Percentiles rank a stretch among this genome's conserved stretches.
Evolutionary conservation across 192 early-diverging fungal genomes (phyloP).

Genomic region (Backusella luteola): DNA sequence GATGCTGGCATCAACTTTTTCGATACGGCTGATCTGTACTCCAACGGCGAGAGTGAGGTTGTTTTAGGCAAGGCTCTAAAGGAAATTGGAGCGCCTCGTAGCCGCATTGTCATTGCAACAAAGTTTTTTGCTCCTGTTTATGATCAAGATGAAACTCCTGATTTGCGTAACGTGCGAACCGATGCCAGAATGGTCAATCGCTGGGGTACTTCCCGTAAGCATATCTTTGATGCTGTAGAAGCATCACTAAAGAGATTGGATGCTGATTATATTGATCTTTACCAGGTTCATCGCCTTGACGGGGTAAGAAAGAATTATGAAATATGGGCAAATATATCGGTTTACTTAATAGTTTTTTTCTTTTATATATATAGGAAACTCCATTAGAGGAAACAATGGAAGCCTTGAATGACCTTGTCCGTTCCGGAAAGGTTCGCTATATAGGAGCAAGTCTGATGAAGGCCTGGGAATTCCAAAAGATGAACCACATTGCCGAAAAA

Average conservation of each 20-base stretch:
- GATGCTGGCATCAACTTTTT: slow-evolving; percentile 82
- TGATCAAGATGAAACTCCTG: slow-evolving; percentile 40
- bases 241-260: slow-evolving; percentile 65
- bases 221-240: slow-evolving; percentile 76
- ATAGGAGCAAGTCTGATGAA: slow-evolving; percentile 40
- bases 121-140: slow-evolving; percentile 55
- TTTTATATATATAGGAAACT: slow-evolving; percentile 27
- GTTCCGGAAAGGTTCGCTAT: slow-evolving; percentile 57
- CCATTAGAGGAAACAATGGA: slow-evolving; percentile 70
- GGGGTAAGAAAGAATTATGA: neutral
- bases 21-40: slow-evolving; percentile 56
- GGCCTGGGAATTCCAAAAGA: slow-evolving; percentile 39
- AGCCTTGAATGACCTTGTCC: slow-evolving; percentile 66
- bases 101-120: slow-evolving; percentile 74
- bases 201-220: slow-evolving; percentile 75
- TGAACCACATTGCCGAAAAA: slow-evolving; percentile 36
- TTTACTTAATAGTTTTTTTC: neutral
- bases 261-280: slow-evolving; percentile 70
- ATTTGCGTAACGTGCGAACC: neutral
- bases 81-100: slow-evolving; percentile 52
- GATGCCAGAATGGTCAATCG: slow-evolving; percentile 50
- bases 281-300: slow-evolving; percentile 73
- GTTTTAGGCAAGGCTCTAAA: slow-evolving; percentile 40
- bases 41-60: slow-evolving; percentile 39
- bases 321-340: neutral